Evolutionary conservation across 2,329 filamentous ascomycete genomes (phyloP).

Genomic region (Fusarium irregulare): DNA sequence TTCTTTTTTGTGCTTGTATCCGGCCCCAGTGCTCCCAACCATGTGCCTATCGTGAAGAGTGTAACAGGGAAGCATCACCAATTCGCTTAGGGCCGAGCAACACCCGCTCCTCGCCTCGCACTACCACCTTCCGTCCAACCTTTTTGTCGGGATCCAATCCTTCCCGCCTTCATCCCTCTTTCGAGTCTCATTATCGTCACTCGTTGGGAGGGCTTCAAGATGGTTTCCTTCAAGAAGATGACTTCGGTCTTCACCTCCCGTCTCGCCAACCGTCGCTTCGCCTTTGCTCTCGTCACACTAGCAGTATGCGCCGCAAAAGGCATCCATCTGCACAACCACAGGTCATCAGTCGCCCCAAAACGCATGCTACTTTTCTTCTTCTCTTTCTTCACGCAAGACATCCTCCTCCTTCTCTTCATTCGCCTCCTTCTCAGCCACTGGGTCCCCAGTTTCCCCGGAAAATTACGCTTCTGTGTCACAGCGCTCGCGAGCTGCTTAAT

Average conservation of each 20-base stretch:
- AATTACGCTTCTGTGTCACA: conserved; percentile 25
- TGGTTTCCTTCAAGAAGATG: conserved; percentile 24
- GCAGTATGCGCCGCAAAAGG: conserved; percentile 48
- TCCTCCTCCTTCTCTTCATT: conserved; percentile 48
- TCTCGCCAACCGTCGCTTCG: conserved; percentile 47
- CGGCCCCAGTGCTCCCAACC: background rate
- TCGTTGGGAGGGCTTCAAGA: background rate
- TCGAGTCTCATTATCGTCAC: background rate
- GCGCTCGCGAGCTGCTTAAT: conserved; percentile 34
- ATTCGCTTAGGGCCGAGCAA: conserved; percentile 11
- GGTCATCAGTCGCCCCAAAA: conserved; percentile 46
- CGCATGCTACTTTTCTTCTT: conserved; percentile 48
- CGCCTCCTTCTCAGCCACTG: conserved; percentile 47
- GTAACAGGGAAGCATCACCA: conserved; percentile 7
- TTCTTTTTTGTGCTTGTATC: background rate
- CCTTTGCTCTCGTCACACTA: conserved; percentile 49
- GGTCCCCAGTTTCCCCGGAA: conserved; percentile 36
- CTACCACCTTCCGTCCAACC: background rate
- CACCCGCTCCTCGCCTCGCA: background rate
- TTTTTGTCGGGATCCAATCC: background rate
- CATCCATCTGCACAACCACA: conserved; percentile 50
- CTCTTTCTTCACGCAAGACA: conserved; percentile 53
- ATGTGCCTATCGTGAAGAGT: conserved; percentile 17
- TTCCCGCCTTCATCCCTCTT: background rate
- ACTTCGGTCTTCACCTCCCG: conserved; percentile 35